Evolutionary conservation across 2,329 filamentous ascomycete genomes (phyloP).

Genomic region (Nigrospora sphaerica): DNA sequence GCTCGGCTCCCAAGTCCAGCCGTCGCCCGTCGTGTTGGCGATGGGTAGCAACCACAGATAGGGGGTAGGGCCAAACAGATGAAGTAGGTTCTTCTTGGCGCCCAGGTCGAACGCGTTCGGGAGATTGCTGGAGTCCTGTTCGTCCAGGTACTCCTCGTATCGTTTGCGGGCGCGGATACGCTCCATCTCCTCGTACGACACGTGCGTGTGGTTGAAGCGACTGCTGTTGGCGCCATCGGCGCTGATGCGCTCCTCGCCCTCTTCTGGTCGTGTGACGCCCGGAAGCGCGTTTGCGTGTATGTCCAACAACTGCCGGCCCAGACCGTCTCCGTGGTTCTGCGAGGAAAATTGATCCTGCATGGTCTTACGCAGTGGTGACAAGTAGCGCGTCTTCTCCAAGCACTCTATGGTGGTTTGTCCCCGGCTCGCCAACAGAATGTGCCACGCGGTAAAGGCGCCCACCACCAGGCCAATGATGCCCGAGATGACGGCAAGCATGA

Average conservation of each 20-base stretch:
- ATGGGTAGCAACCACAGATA: conserved; percentile 75
- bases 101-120: conserved; percentile 93
- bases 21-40: conserved; percentile 80
- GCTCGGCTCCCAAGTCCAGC: conserved; percentile 89
- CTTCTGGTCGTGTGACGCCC: conserved; percentile 72
- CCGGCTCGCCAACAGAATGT: conserved; percentile 70
- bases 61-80: conserved; percentile 72
- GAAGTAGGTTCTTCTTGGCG: conserved; percentile 67
- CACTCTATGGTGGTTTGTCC: conserved; percentile 95
- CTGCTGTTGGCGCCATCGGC: conserved; percentile 7
- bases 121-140: conserved; percentile 78
- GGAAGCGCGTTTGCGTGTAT: conserved; percentile 77
- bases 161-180: conserved; percentile 45
- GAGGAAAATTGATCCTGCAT: conserved; percentile 58
- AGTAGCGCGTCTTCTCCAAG: conserved; percentile 89
- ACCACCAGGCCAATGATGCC: conserved; percentile 90
- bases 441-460: conserved; percentile 85
- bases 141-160: conserved; percentile 73
- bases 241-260: conserved; percentile 58
- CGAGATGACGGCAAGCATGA: conserved; percentile 77
- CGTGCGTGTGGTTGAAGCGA: conserved; percentile 26
- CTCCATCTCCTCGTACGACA: conserved; percentile 50
- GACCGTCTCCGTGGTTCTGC: conserved; percentile 42
- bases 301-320: conserved; percentile 67
- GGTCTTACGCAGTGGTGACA: conserved; percentile 68